Percentiles rank a stretch among this genome's conserved stretches.
These are phyloP conservation scores for Calycina herbarum DNA, from an alignment of 2,329 filamentous ascomycete species.

Conservation along the genomic window DNA sequence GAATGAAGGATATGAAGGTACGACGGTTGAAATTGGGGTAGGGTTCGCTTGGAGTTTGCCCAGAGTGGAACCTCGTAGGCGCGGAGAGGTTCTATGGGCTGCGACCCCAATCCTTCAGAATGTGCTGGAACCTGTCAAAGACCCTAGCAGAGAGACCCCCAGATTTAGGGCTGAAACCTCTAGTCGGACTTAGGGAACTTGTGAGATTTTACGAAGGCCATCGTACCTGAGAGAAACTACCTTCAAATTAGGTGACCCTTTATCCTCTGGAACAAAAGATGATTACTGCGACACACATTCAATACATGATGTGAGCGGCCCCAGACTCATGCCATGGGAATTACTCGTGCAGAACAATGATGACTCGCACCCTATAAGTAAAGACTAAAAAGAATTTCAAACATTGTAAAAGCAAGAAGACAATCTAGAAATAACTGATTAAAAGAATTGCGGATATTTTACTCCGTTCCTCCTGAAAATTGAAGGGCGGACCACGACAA, in stretches of 20 bases:
- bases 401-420: no score
- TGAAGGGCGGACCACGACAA: no score
- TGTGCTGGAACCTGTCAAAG: neutral
- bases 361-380: no score
- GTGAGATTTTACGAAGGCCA: neutral
- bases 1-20: neutral
- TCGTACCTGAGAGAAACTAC: neutral
- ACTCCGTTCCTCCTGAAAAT: no score
- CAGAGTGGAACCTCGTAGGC: neutral
- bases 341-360: no score
- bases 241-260: neutral
- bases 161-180: neutral
- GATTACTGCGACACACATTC: neutral
- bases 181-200: neutral
- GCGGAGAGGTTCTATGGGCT: neutral
- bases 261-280: neutral
- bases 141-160: neutral
- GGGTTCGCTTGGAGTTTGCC: neutral
- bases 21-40: neutral
- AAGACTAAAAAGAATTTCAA: no score
- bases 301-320: no score
- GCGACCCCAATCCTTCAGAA: neutral
- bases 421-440: no score
- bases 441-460: no score
- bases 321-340: no score